Base-by-base conservation (phyloP, 1,284 basidiomycete species). In the Trichosporon inkin region DNA sequence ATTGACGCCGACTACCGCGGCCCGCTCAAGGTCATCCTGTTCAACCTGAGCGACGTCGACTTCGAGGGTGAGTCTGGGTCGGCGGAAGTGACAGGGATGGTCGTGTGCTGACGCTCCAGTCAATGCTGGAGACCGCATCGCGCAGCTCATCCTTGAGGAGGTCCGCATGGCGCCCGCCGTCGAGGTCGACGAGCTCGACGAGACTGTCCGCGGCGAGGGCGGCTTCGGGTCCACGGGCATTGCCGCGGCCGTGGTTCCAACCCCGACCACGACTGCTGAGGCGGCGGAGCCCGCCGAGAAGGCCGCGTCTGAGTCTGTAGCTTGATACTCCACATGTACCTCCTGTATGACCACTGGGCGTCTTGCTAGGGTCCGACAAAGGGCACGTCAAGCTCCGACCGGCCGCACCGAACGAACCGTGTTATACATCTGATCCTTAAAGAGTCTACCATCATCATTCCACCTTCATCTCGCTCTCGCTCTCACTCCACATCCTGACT, bases 1-100 rank as follows among this genome's bases (percentile, higher is more conserved):
- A 86, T 99, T 60, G 96, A 99, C 68, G 89, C 90, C 14, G 96
- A 99, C 77, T 99, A 99, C 78, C 84, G 96, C 47, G 96, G 96
- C 6, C 81, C 87, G 8, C 84, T 99, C 56, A 94, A 89, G 74
- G 91, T 99, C 19, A 82, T 99, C 22, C 82, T 99, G 39, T 98
- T 93, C 85, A 99, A 99, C 78, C 84, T 88, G 61, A 88, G 88
- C 0, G 90, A 95, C 71, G 81, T 85, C 62, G 92, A 97, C 71
- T 99, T 98, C 72, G 80, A 88, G 76, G 86, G 93, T 90, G 59
- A 61, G 83, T 80, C 17, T 6, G 8, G 38, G 20, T 10, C 39
- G 58, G 20, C 22, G 22, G n/a, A 14, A 28, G 19, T 24, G 57
- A 38, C 5, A 13, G 36, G 20, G 17, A 24, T 7, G n/a, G n/a